Conservation (phyloP, 2,329 filamentous ascomycete species). For the Triangularia setosa region DNA sequence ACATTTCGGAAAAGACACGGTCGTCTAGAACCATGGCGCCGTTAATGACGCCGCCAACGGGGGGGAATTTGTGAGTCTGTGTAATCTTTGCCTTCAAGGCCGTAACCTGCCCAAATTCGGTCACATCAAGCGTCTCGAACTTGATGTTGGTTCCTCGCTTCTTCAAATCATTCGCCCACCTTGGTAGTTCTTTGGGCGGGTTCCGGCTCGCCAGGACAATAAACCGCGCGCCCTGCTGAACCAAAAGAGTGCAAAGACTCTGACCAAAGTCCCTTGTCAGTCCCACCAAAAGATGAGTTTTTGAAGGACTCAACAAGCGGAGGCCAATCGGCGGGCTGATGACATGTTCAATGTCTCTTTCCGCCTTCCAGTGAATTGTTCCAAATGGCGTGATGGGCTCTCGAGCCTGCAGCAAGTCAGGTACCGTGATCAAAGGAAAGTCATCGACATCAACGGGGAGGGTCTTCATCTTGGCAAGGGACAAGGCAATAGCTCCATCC, state of each 20-base stretch:
- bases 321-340: constrained; percentile 27
- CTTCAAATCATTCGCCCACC: constrained; percentile 34
- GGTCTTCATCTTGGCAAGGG: constrained; percentile 10
- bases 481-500: constrained; percentile 24
- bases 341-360: constrained; percentile 28
- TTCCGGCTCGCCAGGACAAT: constrained; percentile 40
- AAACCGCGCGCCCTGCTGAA: constrained; percentile 36
- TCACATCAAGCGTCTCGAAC: constrained; percentile 30
- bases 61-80: constrained; percentile 17
- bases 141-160: constrained; percentile 24
- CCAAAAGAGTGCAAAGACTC: constrained; percentile 38
- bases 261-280: constrained; percentile 44
- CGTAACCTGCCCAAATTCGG: constrained; percentile 28
- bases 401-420: constrained; percentile 24
- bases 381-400: constrained; percentile 25
- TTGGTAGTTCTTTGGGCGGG: constrained; percentile 26
- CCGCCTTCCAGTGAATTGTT: constrained; percentile 38
- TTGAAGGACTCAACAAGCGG: constrained; percentile 30
- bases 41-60: constrained; percentile 40
- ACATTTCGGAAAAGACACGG: constrained; percentile 40
- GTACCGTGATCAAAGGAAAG: constrained; percentile 23
- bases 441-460: neutral
- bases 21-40: constrained; percentile 46
- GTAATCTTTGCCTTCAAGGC: constrained; percentile 26
- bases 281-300: constrained; percentile 40